phyloP scores from a whole-genome alignment of 2,329 filamentous ascomycete genomes.

The Aspergillus sp. region DNA sequence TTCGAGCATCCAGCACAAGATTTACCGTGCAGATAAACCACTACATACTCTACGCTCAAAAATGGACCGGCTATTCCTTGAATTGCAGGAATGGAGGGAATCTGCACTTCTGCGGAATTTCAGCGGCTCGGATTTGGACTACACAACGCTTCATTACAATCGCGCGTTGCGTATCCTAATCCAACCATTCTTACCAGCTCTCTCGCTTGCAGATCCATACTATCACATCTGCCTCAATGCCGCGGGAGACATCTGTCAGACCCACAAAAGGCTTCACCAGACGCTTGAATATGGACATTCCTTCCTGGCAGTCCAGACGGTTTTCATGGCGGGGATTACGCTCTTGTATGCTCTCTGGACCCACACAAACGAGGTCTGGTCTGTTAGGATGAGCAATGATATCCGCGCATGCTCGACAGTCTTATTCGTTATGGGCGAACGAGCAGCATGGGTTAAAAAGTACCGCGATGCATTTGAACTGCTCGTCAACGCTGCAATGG shows the following conservation, averaged over 20 bases:
- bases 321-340: slow-evolving; percentile 34
- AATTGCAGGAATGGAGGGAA: slow-evolving; percentile 44
- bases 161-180: slow-evolving; percentile 45
- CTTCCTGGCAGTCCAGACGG: slow-evolving; percentile 33
- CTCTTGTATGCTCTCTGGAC: slow-evolving; percentile 35
- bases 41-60: slow-evolving; percentile 41
- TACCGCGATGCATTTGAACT: slow-evolving; percentile 45
- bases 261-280: slow-evolving; percentile 32
- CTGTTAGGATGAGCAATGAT: slow-evolving; percentile 44
- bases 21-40: slow-evolving; percentile 45
- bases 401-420: slow-evolving; percentile 45
- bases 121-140: slow-evolving; percentile 38
- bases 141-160: slow-evolving; percentile 46
- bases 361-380: slow-evolving; percentile 42
- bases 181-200: slow-evolving; percentile 45
- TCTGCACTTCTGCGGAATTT: slow-evolving; percentile 27
- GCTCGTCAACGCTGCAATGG: slow-evolving; percentile 43
- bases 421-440: slow-evolving; percentile 46
- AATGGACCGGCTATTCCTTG: slow-evolving; percentile 40
- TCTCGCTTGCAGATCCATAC: slow-evolving; percentile 42
- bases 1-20: slow-evolving; percentile 46
- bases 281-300: slow-evolving; percentile 34
- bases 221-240: slow-evolving; percentile 38
- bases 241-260: slow-evolving; percentile 32
- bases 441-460: slow-evolving; percentile 43